Percentiles rank a stretch among this genome's conserved stretches.
phyloP scores from a whole-genome alignment of 83 land plant genomes.

The Picea mariana region DNA sequence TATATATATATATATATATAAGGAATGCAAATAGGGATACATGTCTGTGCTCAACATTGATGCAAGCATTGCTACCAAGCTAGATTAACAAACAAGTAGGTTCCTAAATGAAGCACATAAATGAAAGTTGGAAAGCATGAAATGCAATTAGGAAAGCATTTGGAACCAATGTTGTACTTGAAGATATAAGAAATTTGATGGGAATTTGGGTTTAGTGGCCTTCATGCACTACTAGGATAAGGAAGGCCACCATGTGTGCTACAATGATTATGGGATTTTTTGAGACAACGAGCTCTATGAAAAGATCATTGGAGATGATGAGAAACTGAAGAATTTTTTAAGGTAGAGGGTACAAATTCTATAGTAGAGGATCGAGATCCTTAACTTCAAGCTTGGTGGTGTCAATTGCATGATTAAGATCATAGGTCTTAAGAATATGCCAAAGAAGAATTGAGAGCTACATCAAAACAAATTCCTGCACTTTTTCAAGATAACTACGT shows the following conservation, averaged over 20 bases:
- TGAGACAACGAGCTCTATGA: slow-evolving; percentile 79
- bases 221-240: slow-evolving; percentile 62
- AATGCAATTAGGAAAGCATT: slow-evolving; percentile 41
- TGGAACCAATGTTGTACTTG: slow-evolving; percentile 36
- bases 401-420: slow-evolving; percentile 52
- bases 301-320: slow-evolving; percentile 55
- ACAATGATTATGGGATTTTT: slow-evolving; percentile 73
- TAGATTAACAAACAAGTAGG: not conserved
- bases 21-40: not conserved
- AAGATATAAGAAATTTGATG: not conserved
- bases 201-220: slow-evolving; percentile 22
- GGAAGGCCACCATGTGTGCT: slow-evolving; percentile 74
- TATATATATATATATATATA: no score
- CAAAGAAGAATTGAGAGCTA: slow-evolving; percentile 4
- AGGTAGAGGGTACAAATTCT: slow-evolving; percentile 76
- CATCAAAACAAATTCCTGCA: no score
- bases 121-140: no score
- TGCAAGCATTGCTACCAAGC: not conserved
- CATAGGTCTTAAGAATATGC: slow-evolving; percentile 63
- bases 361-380: slow-evolving; percentile 64
- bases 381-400: slow-evolving; percentile 58
- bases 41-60: not conserved
- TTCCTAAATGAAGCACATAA: not conserved
- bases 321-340: slow-evolving; percentile 49
- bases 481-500: no score